Evolutionary conservation across 2,329 filamentous ascomycete species (phyloP).

Genomic region (Xylariaceae sp.): DNA sequence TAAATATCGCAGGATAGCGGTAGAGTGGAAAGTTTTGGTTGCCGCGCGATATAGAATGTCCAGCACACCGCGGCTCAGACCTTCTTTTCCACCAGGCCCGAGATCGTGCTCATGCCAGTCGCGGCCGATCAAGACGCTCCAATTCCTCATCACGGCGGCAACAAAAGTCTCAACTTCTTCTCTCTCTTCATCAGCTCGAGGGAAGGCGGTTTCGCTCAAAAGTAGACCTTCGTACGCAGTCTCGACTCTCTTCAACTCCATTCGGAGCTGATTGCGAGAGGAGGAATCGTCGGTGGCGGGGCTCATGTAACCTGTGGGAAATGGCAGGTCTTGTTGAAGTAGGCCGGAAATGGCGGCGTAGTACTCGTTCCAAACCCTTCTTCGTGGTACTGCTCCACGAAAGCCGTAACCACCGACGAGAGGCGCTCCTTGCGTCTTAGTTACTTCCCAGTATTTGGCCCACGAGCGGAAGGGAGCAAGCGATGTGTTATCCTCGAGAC

Average conservation of each 20-base stretch:
- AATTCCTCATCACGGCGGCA: slow-evolving; percentile 81
- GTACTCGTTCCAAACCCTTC: slow-evolving; percentile 84
- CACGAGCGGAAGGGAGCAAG: slow-evolving; percentile 69
- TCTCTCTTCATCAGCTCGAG: slow-evolving; percentile 80
- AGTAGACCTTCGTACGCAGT: slow-evolving; percentile 79
- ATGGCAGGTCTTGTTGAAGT: slow-evolving; percentile 70
- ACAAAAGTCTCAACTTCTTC: slow-evolving; percentile 84
- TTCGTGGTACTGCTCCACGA: slow-evolving; percentile 64
- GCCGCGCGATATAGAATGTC: slow-evolving; percentile 90
- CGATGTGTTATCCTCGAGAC: slow-evolving; percentile 59
- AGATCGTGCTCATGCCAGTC: slow-evolving; percentile 83
- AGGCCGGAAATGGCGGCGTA: slow-evolving; percentile 81
- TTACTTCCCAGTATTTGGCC: slow-evolving; percentile 70
- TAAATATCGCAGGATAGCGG: slow-evolving; percentile 81
- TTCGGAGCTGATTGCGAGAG: slow-evolving; percentile 68
- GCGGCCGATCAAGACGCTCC: slow-evolving; percentile 80
- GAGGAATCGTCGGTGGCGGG: slow-evolving; percentile 56
- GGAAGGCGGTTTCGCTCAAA: slow-evolving; percentile 81
- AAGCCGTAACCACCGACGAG: slow-evolving; percentile 64
- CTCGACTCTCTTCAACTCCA: slow-evolving; percentile 82
- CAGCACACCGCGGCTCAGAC: slow-evolving; percentile 76
- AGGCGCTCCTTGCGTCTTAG: slow-evolving; percentile 49
- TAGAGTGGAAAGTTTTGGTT: slow-evolving; percentile 94
- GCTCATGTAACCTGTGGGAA: slow-evolving; percentile 56
- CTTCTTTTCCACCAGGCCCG: slow-evolving; percentile 79